A percentile compares a stretch with the other conserved stretches of the same genome.
These are phyloP conservation scores for Pseudogymnoascus destructans DNA, from an alignment of 2,329 filamentous ascomycete species.

Conservation along the genomic window DNA sequence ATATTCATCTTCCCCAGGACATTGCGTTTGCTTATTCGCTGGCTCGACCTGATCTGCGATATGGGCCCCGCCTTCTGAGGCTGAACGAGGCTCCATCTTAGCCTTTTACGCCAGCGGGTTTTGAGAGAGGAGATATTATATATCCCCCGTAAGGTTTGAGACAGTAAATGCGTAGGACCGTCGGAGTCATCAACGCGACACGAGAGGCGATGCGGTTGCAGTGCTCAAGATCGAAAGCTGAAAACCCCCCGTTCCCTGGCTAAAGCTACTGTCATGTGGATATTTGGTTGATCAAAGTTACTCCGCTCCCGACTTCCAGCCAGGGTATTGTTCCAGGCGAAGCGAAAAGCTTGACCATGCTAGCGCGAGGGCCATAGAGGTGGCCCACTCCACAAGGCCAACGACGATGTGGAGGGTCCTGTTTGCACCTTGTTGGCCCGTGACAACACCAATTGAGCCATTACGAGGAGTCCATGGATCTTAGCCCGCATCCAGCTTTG, in stretches of 20 bases:
- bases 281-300: conserved; percentile 1
- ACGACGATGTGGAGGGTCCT: conserved; percentile 6
- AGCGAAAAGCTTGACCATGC: conserved; percentile 7
- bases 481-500: conserved; percentile 2
- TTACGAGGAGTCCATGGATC: conserved; percentile 8
- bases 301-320: background rate
- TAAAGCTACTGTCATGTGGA: conserved; percentile 2
- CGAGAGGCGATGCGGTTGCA: conserved; percentile 1
- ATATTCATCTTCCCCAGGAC: background rate
- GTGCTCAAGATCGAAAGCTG: background rate
- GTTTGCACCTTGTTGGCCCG: conserved; percentile 7
- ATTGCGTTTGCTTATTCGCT: conserved; percentile 3
- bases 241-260: background rate
- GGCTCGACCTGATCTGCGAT: background rate
- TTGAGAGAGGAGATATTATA: background rate
- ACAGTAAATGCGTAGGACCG: background rate
- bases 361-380: background rate
- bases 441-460: conserved; percentile 6
- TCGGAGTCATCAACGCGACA: background rate
- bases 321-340: conserved; percentile 6
- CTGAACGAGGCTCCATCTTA: conserved; percentile 6
- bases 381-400: background rate
- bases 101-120: background rate
- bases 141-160: background rate
- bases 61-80: conserved; percentile 4